phyloP scores from a whole-genome alignment of 1,284 basidiomycete genomes.

The Austroboletus niveus region DNA sequence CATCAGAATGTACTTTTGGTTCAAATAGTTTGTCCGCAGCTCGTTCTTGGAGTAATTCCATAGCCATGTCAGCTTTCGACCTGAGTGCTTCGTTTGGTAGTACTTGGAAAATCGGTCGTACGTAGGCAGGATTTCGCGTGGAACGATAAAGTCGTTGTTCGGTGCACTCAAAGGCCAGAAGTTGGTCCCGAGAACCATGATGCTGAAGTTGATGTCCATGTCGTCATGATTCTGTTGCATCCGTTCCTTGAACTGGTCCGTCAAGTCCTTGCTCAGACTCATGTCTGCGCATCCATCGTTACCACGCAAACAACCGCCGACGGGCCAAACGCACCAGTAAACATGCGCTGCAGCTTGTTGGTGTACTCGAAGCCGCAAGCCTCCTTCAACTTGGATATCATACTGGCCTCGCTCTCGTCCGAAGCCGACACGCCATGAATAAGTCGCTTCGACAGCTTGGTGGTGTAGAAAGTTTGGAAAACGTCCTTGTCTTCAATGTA shows the following conservation, averaged over 20 bases:
- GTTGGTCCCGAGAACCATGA: conserved; percentile 94
- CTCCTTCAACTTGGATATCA: conserved; percentile 99
- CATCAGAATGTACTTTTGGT: conserved; percentile 95
- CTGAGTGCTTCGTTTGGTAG: conserved; percentile 92
- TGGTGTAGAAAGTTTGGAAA: conserved; percentile 99
- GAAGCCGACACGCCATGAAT: conserved; percentile 93
- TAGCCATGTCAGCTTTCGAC: conserved; percentile 94
- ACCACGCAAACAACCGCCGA: neutral
- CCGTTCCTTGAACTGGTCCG: conserved; percentile 94
- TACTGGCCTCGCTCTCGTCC: conserved; percentile 95
- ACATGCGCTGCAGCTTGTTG: conserved; percentile 97
- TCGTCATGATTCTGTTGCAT: conserved; percentile 84
- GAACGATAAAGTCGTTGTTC: conserved; percentile 85
- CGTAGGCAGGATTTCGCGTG: conserved; percentile 81
- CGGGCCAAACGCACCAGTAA: conserved; percentile 66
- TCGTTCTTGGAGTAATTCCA: conserved; percentile 99
- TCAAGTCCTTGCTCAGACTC: conserved; percentile 93
- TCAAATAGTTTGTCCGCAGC: conserved; percentile 87
- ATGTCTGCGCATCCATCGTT: conserved; percentile 62
- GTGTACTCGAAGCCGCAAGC: conserved; percentile 99
- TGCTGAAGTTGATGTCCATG: conserved; percentile 87
- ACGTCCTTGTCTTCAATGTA: conserved; percentile 99
- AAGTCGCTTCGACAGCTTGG: conserved; percentile 92
- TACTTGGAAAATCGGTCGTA: conserved; percentile 93
- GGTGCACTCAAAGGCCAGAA: conserved; percentile 94